Evolutionary conservation across 2,329 filamentous ascomycete species (phyloP).

Genomic region (Dichotomopilus funicola): DNA sequence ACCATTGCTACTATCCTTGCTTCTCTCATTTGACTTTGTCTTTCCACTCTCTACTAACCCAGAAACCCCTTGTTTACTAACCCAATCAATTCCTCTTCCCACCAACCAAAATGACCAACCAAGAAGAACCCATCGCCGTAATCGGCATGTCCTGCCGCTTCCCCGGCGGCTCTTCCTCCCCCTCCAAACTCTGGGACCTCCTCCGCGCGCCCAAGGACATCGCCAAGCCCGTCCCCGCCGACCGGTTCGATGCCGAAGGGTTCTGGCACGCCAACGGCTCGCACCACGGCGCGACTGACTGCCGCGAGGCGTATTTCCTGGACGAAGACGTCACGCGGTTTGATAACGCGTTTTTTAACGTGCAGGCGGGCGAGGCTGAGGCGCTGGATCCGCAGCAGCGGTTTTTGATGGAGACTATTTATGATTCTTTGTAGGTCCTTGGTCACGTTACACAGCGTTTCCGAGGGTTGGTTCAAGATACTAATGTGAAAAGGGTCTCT

Average conservation of each 20-base stretch:
- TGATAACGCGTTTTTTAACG: conserved; percentile 17
- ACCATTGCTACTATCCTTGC: too few relatives aligned
- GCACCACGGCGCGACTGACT: conserved; percentile 11
- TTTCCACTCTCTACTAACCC: too few relatives aligned
- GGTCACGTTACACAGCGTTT: background rate
- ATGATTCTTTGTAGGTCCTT: conserved; percentile 9
- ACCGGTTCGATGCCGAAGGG: conserved; percentile 4
- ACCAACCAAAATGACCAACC: background rate
- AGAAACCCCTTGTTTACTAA: too few relatives aligned
- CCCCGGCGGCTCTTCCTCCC: conserved; percentile 23
- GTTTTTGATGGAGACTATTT: conserved; percentile 15
- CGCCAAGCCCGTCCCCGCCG: background rate
- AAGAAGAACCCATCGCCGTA: conserved; percentile 24
- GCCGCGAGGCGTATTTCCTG: conserved; percentile 12
- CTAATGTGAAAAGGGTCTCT: background rate
- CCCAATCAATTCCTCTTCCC: too few relatives aligned
- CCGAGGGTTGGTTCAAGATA: background rate
- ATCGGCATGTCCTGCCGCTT: conserved; percentile 28
- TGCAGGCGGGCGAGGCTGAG: conserved; percentile 13
- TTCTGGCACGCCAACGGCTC: conserved; percentile 15
- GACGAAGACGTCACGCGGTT: conserved; percentile 9
- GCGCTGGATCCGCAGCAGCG: conserved; percentile 19
- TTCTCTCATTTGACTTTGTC: too few relatives aligned
- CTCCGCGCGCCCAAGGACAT: conserved; percentile 11
- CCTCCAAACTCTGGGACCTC: conserved; percentile 27